phyloP scores from a whole-genome alignment of 352 stramenopile genomes.

The Peronosclerospora sorghi region DNA sequence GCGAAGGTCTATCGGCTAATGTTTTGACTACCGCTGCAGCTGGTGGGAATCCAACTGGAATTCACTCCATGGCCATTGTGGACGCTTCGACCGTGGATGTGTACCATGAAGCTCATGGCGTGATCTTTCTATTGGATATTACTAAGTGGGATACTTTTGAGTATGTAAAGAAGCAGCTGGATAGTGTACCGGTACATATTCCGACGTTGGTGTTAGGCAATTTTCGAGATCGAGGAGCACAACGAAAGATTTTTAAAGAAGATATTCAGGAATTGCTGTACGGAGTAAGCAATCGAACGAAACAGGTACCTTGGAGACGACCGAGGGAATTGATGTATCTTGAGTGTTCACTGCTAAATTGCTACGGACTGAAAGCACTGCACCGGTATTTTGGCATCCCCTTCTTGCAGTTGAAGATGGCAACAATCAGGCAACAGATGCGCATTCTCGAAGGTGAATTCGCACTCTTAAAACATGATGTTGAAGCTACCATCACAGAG shows the following conservation, averaged over 20 bases:
- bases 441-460: constrained; percentile 63
- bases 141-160: constrained; percentile 71
- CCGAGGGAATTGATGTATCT: constrained; percentile 71
- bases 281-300: constrained; percentile 20
- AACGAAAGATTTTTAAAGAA: constrained; percentile 80
- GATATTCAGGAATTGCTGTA: constrained; percentile 75
- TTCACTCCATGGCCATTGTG: constrained; percentile 54
- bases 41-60: constrained; percentile 19
- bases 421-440: constrained; percentile 66
- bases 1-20: constrained; percentile 8
- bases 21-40: constrained; percentile 14
- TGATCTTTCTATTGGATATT: constrained; percentile 84
- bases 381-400: constrained; percentile 81
- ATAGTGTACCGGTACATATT: constrained; percentile 64
- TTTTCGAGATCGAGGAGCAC: constrained; percentile 51
- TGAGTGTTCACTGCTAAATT: constrained; percentile 75
- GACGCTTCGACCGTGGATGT: constrained; percentile 84
- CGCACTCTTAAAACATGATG: constrained; percentile 53
- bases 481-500: constrained; percentile 58
- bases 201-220: constrained; percentile 75
- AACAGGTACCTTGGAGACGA: constrained; percentile 28
- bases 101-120: constrained; percentile 81
- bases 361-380: constrained; percentile 73
- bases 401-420: constrained; percentile 73
- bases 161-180: constrained; percentile 66